A percentile compares a stretch with the other conserved stretches of the same genome.
These are phyloP conservation scores for Epichloe baconii DNA, from an alignment of 2,329 filamentous ascomycete species.

Conservation along the genomic window DNA sequence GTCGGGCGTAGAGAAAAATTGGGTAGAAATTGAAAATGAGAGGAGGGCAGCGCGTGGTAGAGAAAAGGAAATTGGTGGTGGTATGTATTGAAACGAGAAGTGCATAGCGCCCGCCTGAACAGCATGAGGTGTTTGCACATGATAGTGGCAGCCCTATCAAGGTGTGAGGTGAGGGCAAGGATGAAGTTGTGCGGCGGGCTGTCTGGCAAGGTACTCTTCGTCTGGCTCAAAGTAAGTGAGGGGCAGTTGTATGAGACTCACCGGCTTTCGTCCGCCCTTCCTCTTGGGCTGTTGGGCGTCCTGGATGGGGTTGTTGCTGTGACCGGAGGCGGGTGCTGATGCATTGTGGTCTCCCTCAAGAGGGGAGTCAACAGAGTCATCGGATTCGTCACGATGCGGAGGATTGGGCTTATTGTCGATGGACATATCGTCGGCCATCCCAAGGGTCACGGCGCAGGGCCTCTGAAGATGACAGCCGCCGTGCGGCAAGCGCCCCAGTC, in stretches of 20 bases:
- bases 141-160: not conserved
- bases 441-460: slow-evolving; percentile 25
- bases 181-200: not conserved
- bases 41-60: not conserved
- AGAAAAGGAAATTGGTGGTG: not conserved
- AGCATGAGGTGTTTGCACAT: not conserved
- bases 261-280: slow-evolving; percentile 94
- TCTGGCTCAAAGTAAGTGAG: not conserved
- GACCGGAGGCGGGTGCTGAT: slow-evolving; percentile 16
- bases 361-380: slow-evolving; percentile 48
- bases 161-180: not conserved
- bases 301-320: slow-evolving; percentile 24
- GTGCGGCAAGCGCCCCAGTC: slow-evolving; percentile 24
- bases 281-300: slow-evolving; percentile 67
- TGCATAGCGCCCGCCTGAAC: not conserved
- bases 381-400: slow-evolving; percentile 39
- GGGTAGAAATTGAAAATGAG: not conserved
- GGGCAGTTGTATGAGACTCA: slow-evolving; percentile 38
- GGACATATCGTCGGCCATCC: slow-evolving; percentile 56
- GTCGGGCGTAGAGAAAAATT: too few species aligned
- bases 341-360: slow-evolving; percentile 39
- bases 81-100: not conserved
- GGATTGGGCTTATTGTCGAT: slow-evolving; percentile 36
- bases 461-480: slow-evolving; percentile 20
- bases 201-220: not conserved